A percentile compares a stretch with the other conserved stretches of the same genome.
Evolutionary conservation across 1,284 basidiomycete species (phyloP).

Genomic region (Somion occarium): DNA sequence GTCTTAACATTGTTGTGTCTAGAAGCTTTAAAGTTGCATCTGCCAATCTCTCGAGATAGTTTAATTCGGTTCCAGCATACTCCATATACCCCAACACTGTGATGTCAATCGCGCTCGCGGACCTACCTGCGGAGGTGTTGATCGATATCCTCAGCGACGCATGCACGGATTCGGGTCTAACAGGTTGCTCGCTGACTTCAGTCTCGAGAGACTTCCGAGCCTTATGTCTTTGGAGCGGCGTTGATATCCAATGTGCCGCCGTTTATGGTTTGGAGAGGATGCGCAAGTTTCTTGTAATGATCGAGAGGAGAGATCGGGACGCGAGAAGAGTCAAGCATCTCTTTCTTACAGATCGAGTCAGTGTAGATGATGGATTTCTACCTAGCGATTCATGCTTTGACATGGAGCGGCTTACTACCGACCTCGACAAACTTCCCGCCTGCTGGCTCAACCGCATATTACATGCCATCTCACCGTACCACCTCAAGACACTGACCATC

Average conservation of each 20-base stretch:
- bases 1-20: too few relatives aligned
- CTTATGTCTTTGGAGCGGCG: not conserved
- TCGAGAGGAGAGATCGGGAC: not conserved
- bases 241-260: constrained; percentile 1
- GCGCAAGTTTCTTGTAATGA: not conserved
- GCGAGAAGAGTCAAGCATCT: not conserved
- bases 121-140: constrained; percentile 2
- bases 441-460: not conserved
- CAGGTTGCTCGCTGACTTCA: constrained; percentile 8
- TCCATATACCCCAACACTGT: not conserved
- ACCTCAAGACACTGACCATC: not conserved
- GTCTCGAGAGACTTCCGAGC: constrained; percentile 7
- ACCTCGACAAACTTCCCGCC: not conserved
- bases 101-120: not conserved
- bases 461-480: not conserved
- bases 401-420: not conserved
- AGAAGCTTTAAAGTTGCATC: too few relatives aligned
- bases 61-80: not conserved
- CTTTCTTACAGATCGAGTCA: not conserved
- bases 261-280: not conserved
- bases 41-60: not conserved
- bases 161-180: constrained; percentile 13
- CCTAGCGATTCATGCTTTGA: not conserved
- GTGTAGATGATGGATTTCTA: not conserved
- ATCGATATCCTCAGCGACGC: constrained; percentile 10